These are phyloP conservation scores for Hypholoma fasciculare DNA, from an alignment of 768 basidiomycete species.

Conservation along the genomic window DNA sequence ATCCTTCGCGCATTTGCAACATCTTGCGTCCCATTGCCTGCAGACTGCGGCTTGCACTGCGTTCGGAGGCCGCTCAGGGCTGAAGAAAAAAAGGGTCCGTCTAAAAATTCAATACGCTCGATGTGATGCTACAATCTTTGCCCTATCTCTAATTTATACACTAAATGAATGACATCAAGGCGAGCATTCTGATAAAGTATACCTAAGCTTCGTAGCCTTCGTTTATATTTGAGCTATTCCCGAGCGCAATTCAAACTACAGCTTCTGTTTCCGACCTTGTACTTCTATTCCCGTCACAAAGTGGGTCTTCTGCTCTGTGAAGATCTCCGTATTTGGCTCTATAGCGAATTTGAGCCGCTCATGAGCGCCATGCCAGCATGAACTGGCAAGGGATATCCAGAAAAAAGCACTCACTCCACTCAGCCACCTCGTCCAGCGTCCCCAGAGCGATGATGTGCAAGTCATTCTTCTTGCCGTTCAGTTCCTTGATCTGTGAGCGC, in stretches of 20 bases:
- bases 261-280: constrained; percentile 14
- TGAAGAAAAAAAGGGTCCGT: too few species aligned
- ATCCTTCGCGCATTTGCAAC: neutral
- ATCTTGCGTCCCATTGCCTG: too few species aligned
- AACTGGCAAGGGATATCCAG: neutral
- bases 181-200: neutral
- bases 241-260: neutral
- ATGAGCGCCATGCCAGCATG: neutral
- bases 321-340: constrained; percentile 31
- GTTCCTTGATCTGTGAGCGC: constrained; percentile 6
- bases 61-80: too few species aligned
- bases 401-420: constrained; percentile 27
- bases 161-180: too few species aligned
- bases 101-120: too few species aligned
- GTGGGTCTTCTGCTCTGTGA: constrained; percentile 19
- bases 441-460: constrained; percentile 27
- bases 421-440: constrained; percentile 28
- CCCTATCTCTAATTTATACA: too few species aligned
- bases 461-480: constrained; percentile 11
- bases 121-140: too few species aligned
- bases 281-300: constrained; percentile 26
- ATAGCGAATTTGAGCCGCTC: neutral
- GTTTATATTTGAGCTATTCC: neutral
- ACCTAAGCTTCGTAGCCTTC: neutral
- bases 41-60: too few species aligned